These are phyloP conservation scores for Dispira simplex DNA, from an alignment of 192 early-diverging fungal species.

Conservation along the genomic window DNA sequence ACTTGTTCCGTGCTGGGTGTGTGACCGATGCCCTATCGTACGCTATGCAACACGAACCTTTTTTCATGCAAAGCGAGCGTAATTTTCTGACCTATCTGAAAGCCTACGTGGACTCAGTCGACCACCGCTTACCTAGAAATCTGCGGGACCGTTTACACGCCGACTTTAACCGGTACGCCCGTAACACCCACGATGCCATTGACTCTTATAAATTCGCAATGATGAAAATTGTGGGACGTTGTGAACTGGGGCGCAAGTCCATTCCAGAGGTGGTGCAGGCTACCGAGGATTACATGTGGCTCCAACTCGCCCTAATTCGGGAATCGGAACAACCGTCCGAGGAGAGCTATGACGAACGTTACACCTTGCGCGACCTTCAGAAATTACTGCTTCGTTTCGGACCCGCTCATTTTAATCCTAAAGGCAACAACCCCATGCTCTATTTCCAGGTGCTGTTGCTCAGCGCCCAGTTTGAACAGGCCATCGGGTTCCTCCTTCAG, in stretches of 20 bases:
- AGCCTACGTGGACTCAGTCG: conserved; percentile 36
- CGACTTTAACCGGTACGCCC: conserved; percentile 34
- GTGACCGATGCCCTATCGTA: conserved; percentile 49
- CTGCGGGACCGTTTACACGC: conserved; percentile 38
- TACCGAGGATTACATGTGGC: conserved; percentile 91
- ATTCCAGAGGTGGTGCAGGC: conserved; percentile 50
- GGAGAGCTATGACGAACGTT: conserved; percentile 34
- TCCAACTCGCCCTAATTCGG: conserved; percentile 56
- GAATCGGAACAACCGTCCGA: conserved; percentile 29
- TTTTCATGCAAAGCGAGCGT: conserved; percentile 39
- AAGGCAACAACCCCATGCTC: conserved; percentile 45
- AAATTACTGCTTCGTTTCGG: conserved; percentile 47
- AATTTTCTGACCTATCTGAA: conserved; percentile 56
- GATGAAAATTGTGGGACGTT: conserved; percentile 81
- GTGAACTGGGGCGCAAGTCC: conserved; percentile 56
- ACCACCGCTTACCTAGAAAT: conserved; percentile 21
- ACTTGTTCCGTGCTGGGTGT: conserved; percentile 63
- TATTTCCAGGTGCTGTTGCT: conserved; percentile 76
- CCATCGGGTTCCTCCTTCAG: conserved; percentile 54
- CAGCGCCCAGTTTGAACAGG: conserved; percentile 84
- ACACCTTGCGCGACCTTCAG: conserved; percentile 54
- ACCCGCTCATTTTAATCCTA: conserved; percentile 50
- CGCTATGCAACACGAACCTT: conserved; percentile 34
- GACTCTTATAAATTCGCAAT: conserved; percentile 91
- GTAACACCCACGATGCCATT: conserved; percentile 24